Evolutionary conservation across 1,139 yeast genomes (phyloP).

Genomic region (Candida sanyaensis): DNA sequence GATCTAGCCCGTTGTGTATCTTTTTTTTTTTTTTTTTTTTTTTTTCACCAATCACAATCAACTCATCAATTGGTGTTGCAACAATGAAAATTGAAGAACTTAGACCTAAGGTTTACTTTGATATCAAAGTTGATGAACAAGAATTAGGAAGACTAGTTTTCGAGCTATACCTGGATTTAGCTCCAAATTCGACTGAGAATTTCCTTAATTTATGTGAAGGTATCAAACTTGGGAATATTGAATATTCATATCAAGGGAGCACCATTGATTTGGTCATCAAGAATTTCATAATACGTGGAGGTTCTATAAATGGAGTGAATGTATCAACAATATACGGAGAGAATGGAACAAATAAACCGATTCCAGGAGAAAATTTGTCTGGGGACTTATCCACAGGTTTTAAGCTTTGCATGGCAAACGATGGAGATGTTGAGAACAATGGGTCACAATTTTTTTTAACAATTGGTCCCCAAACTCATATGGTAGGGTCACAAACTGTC

Average conservation of each 20-base stretch:
- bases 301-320: constrained; percentile 59
- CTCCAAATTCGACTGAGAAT: constrained; percentile 62
- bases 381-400: constrained; percentile 49
- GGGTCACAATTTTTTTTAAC: constrained; percentile 81
- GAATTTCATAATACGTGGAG: constrained; percentile 81
- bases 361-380: constrained; percentile 63
- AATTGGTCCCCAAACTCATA: constrained; percentile 69
- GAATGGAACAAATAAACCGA: constrained; percentile 25
- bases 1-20: too few species aligned
- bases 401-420: constrained; percentile 72
- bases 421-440: constrained; percentile 55
- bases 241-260: constrained; percentile 39
- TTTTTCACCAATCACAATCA: neutral
- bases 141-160: constrained; percentile 65
- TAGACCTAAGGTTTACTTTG: constrained; percentile 52
- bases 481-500: constrained; percentile 73
- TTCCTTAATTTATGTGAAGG: constrained; percentile 50
- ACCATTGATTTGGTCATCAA: constrained; percentile 70
- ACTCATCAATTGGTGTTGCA: neutral
- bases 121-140: constrained; percentile 50
- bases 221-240: constrained; percentile 22
- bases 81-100: constrained; percentile 36
- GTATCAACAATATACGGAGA: constrained; percentile 38
- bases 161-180: constrained; percentile 51
- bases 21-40: neutral